Conservation (phyloP, 2,329 filamentous ascomycete species). For the Trichoderma sp. region DNA sequence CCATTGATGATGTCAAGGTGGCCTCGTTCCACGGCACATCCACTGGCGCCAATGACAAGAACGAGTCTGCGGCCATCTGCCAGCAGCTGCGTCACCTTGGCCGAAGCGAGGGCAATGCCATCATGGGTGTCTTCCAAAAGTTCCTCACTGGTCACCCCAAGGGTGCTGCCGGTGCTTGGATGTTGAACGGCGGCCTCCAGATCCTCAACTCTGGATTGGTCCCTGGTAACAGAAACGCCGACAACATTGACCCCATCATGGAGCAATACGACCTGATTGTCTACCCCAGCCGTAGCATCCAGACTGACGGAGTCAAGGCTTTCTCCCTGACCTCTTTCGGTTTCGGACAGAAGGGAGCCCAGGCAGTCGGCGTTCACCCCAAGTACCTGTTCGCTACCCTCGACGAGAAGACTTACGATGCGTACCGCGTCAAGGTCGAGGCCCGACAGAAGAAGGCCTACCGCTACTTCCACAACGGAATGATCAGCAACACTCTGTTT, state of each 20-base stretch:
- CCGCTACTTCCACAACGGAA: slow-evolving; percentile 95
- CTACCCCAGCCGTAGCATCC: slow-evolving; percentile 90
- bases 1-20: slow-evolving; percentile 90
- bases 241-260: slow-evolving; percentile 95
- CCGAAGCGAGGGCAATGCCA: slow-evolving; percentile 91
- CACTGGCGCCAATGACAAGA: slow-evolving; percentile 98
- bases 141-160: slow-evolving; percentile 98
- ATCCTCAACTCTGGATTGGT: slow-evolving; percentile 92
- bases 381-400: slow-evolving; percentile 95
- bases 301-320: slow-evolving; percentile 97
- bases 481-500: slow-evolving; percentile 98
- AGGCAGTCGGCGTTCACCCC: slow-evolving; percentile 94
- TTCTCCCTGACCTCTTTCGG: slow-evolving; percentile 99
- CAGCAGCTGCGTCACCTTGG: slow-evolving; percentile 94
- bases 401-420: slow-evolving; percentile 75
- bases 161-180: slow-evolving; percentile 98
- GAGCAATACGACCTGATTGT: slow-evolving; percentile 98
- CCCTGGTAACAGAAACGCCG: slow-evolving; percentile 94
- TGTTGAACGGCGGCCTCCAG: slow-evolving; percentile 98
- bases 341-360: slow-evolving; percentile 98
- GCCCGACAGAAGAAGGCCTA: slow-evolving; percentile 98
- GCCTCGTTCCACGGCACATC: slow-evolving; percentile 99
- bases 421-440: slow-evolving; percentile 85
- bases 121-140: slow-evolving; percentile 98
- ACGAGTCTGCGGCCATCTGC: slow-evolving; percentile 96